These are phyloP conservation scores for Symbiotaphrina buchneri DNA, from an alignment of 495 filamentous ascomycete species.

Conservation along the genomic window DNA sequence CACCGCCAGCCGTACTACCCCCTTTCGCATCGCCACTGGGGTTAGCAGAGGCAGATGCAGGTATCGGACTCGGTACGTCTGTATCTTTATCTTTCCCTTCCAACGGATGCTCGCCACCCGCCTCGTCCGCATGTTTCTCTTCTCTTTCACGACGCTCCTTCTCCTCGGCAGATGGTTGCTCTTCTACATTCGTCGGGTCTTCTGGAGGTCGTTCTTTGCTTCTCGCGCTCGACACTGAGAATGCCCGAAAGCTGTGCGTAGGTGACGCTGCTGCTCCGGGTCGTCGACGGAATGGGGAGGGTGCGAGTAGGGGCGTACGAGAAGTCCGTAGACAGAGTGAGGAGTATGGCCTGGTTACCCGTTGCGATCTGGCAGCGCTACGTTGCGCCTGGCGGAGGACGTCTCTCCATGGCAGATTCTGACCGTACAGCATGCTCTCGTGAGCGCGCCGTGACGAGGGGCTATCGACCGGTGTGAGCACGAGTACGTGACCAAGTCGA, in stretches of 20 bases:
- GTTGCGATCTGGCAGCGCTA: background rate
- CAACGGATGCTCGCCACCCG: conserved; percentile 12
- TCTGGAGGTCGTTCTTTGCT: conserved; percentile 18
- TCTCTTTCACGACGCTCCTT: conserved; percentile 14
- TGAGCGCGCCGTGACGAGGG: too few relatives aligned
- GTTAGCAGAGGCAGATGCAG: conserved; percentile 16
- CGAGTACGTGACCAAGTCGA: too few relatives aligned
- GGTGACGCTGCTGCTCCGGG: conserved; percentile 1
- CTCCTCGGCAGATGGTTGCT: conserved; percentile 21
- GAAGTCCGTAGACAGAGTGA: too few relatives aligned
- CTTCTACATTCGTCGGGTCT: conserved; percentile 18
- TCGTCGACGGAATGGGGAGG: too few relatives aligned
- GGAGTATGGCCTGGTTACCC: too few relatives aligned
- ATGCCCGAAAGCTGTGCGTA: conserved; percentile 9
- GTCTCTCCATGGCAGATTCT: conserved; percentile 24
- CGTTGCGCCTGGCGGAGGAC: conserved; percentile 15
- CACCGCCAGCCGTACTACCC: conserved; percentile 14
- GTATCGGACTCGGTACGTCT: conserved; percentile 24
- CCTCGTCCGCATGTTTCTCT: conserved; percentile 13
- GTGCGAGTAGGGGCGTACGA: too few relatives aligned
- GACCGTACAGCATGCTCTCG: conserved; percentile 27
- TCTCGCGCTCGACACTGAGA: conserved; percentile 13
- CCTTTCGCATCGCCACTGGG: conserved; percentile 5
- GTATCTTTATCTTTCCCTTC: conserved; percentile 13
- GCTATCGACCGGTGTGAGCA: too few relatives aligned